Base-by-base conservation (phyloP, 306 rosid species). In the Prunus dulcis region DNA sequence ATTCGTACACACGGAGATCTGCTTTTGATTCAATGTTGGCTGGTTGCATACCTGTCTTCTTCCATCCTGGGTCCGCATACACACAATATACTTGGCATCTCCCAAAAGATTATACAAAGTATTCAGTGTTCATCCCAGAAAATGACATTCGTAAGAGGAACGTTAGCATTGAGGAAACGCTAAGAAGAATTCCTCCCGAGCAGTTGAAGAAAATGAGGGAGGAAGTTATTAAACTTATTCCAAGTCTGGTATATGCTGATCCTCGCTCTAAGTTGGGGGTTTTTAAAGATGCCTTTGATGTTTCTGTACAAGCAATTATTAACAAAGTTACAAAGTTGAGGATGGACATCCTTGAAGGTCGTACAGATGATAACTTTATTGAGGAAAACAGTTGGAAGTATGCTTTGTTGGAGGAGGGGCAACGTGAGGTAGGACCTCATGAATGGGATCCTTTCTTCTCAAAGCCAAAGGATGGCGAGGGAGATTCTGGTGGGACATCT, bases 381-480 rank as follows among this genome's bases (percentile, higher is more conserved):
- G 98, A 96, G 82, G 99, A 96, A 86, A 90, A 88, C 78, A 92
- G 98, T 81, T 96, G 99, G 99, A 96, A 96, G 88, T 92, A 92
- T 69, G 97, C 89, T 25, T 80, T 96, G 84, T 80, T 96, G 87
- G 96, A 89, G 34, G 96, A 89, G 66, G 97, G 99, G 64, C 89
- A 86, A 80, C 98, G 88, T 9, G 90, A 88, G 82, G 99, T 89
- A 11, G 98, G 99, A 74, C 82, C 98, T 80, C 99, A 96, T 77
- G 99, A 87, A 84, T 96, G 99, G 99, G 99, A 96, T 86, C 97
- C 96, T 68, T 92, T 96, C 96, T 96, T 96, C 86, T 93, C 99
- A 0, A 92, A 96, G 84, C 98, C 97, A 4, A 96, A 92, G 82
- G 93, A 88, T 25, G 96, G 82, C 12, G 83, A 74, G 64, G 89